Conservation (phyloP, 108 stramenopile genomes). For the Conticribra guillardii region DNA sequence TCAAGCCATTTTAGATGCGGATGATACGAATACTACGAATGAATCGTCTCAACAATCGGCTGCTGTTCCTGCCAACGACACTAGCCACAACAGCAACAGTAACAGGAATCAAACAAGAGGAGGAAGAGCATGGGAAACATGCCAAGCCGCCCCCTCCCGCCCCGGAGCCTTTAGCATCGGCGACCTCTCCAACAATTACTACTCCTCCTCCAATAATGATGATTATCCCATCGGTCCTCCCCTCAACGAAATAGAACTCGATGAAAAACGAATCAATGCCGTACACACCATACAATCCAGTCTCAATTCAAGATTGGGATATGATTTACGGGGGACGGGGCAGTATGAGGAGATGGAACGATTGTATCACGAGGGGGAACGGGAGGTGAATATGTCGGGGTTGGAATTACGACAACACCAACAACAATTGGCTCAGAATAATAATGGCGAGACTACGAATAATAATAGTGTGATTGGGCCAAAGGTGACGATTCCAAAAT, state of each 20-base stretch:
- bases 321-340: slow-evolving; percentile 1
- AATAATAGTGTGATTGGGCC: slow-evolving; percentile 5
- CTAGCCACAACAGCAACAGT: neutral
- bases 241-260: slow-evolving; percentile 9
- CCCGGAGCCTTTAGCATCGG: slow-evolving; percentile 15
- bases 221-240: neutral
- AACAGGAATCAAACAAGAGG: neutral
- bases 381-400: slow-evolving; percentile 1
- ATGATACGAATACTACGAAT: slow-evolving; percentile 6
- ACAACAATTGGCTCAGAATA: too few species aligned
- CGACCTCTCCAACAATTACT: neutral
- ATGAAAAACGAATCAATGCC: slow-evolving; percentile 16
- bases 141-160: slow-evolving; percentile 25
- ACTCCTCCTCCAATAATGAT: slow-evolving; percentile 5
- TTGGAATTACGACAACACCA: too few species aligned
- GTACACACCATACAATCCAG: slow-evolving; percentile 13
- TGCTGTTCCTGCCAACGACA: neutral
- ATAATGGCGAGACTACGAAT: neutral
- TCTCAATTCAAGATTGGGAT: slow-evolving; percentile 15
- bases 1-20: slow-evolving; percentile 16
- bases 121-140: slow-evolving; percentile 13
- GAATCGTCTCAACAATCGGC: neutral
- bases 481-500: slow-evolving; percentile 10
- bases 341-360: slow-evolving; percentile 24
- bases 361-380: slow-evolving; percentile 21